Conservation (phyloP, 345 rosid species). For the Salix dunnii region DNA sequence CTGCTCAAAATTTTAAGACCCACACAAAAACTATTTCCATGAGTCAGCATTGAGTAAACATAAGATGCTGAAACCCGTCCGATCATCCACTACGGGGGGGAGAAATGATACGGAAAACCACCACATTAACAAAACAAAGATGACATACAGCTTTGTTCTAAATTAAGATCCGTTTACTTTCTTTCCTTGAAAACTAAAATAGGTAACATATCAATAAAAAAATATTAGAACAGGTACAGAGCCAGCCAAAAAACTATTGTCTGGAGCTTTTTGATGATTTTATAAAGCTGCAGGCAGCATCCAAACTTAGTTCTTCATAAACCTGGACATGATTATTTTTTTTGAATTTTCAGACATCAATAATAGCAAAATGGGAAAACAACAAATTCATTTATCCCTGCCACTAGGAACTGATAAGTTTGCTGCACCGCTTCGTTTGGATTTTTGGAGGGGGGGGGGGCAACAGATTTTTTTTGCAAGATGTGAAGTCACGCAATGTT, state of each 20-base stretch:
- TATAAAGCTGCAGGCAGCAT: conserved; percentile 51
- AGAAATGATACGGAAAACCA: background rate
- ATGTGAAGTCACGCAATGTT: background rate
- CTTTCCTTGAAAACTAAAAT: background rate
- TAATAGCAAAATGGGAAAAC: background rate
- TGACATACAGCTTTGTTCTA: background rate
- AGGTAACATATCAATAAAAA: background rate
- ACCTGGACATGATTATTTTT: conserved; percentile 40
- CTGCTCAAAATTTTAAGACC: background rate
- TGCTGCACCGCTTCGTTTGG: no score
- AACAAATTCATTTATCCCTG: no score
- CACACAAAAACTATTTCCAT: background rate
- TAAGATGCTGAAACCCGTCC: background rate
- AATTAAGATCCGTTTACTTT: background rate
- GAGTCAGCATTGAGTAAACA: background rate
- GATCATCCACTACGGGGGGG: background rate
- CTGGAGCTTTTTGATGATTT: conserved; percentile 17
- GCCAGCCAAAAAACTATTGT: conserved; percentile 12
- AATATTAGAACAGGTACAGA: background rate
- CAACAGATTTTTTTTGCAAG: no score
- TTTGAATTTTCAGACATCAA: background rate
- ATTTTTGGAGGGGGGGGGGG: no score
- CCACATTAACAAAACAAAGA: background rate
- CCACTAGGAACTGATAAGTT: no score
- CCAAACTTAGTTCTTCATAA: conserved; percentile 54